Evolutionary conservation across 192 early-diverging fungal genomes (phyloP).

Genomic region (Gaertneriomyces semiglobifer): DNA sequence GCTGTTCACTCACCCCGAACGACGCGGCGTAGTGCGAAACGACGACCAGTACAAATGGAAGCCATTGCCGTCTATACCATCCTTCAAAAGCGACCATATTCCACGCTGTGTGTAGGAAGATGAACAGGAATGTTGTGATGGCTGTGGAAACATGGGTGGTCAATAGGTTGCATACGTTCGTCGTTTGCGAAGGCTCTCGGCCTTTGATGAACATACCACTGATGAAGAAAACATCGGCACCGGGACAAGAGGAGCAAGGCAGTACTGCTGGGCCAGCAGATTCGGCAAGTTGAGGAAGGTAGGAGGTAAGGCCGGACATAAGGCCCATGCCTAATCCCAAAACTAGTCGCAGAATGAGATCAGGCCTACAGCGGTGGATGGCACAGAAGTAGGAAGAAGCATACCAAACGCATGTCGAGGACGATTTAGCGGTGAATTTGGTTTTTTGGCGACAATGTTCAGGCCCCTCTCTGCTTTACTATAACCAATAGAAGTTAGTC

Average conservation of each 20-base stretch:
- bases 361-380: background rate
- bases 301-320: constrained; percentile 68
- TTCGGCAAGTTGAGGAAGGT: constrained; percentile 61
- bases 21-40: constrained; percentile 67
- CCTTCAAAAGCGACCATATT: constrained; percentile 74
- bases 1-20: constrained; percentile 48
- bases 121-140: constrained; percentile 65
- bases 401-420: constrained; percentile 62
- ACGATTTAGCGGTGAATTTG: constrained; percentile 65
- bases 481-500: background rate
- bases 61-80: constrained; percentile 43
- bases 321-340: constrained; percentile 70
- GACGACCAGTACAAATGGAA: constrained; percentile 51
- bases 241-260: constrained; percentile 62
- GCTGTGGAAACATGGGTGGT: constrained; percentile 41
- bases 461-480: constrained; percentile 67
- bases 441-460: constrained; percentile 57
- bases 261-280: constrained; percentile 69
- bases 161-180: background rate
- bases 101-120: constrained; percentile 69
- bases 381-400: background rate
- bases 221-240: constrained; percentile 60
- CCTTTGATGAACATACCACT: constrained; percentile 46
- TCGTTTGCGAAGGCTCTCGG: background rate
- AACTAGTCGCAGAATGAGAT: constrained; percentile 29